Conservation (phyloP, 805 yeast genomes). For the Saturnispora zaruensis region DNA sequence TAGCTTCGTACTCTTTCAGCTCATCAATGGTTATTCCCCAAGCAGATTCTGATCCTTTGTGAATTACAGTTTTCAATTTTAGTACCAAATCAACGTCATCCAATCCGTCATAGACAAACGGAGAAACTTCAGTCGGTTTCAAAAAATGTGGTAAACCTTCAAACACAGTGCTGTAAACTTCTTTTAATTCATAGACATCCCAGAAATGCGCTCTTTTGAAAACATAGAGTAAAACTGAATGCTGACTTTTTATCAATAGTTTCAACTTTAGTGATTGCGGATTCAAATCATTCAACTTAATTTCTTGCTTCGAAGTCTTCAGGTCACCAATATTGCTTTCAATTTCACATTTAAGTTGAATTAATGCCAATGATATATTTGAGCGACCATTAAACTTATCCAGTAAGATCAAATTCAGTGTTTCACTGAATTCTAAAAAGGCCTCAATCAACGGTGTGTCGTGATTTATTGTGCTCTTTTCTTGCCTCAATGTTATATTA, state of each 20-base stretch:
- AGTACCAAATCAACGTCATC: conserved; percentile 7
- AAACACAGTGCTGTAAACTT: conserved; percentile 3
- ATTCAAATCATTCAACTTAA: background rate
- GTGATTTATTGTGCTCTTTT: background rate
- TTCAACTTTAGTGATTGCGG: background rate
- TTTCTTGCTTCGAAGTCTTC: background rate
- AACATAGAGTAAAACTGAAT: conserved; percentile 5
- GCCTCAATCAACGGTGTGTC: background rate
- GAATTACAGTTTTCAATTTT: background rate
- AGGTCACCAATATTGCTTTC: background rate
- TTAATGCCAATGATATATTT: conserved; percentile 5
- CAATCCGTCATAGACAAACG: conserved; percentile 7
- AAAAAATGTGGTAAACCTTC: conserved; percentile 6
- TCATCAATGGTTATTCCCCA: conserved; percentile 2
- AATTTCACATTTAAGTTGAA: conserved; percentile 7
- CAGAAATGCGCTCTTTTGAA: conserved; percentile 8
- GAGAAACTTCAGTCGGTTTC: conserved; percentile 4
- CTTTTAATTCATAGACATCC: conserved; percentile 6
- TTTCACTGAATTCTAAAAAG: conserved; percentile 1
- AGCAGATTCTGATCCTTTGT: conserved; percentile 3
- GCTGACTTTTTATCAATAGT: conserved; percentile 2
- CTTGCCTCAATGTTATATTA: background rate
- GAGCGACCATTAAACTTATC: conserved; percentile 5
- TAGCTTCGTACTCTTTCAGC: background rate
- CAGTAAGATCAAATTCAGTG: conserved; percentile 2